Evolutionary conservation across 768 basidiomycete genomes (phyloP), one percentile per base, ranked within the genome.

Genomic region (Tulasnella sp.): DNA sequence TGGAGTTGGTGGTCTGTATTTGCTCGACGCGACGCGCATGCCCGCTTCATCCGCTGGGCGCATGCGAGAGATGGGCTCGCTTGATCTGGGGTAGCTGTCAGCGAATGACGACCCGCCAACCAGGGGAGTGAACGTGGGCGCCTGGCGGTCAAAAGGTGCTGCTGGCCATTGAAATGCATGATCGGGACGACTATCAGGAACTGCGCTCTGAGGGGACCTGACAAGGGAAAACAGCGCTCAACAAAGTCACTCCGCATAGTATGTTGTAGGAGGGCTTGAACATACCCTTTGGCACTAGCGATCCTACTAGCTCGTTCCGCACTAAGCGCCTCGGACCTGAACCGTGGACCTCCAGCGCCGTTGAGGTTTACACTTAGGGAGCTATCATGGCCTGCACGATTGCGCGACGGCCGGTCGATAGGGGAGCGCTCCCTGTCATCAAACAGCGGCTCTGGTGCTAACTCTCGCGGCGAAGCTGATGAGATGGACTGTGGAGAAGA

Each of bases 1-100:
- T 0, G 57, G 57, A 5, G 57, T 59, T 10, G 57, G 57, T 1
- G 57, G 57, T 12, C 57, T 30, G 34, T 59, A 59, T 50, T 59
- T 59, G 1, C 42, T 49, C n/a, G 57, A 31, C 22, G 45, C 46
- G n/a, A 30, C 57, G 9, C 48, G 19, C 34, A 38, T 30, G 17
- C 34, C 46, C 21, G 49, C 57, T 25, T 59, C 57, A 12, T 21
- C 57, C 31, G 45, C 19, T 22, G 48, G 25, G 11, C 31, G 19
- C 24, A 29, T 51, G 34, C 57, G 29, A 15, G 34, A 31, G 4
- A 29, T 44, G 21, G 57, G 49, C 34, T 59, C 57, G 34, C 49
- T 46, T 11, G 57, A 59, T 29, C 27, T 41, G 15, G 12, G 19
- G 42, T 48, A 17, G 8, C 25, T 24, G 5, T n/a, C n/a, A n/a